Evolutionary conservation across 148 eudicot genomes (phyloP), one percentile per base, ranked within the genome.

Genomic region (Silene uniflora): DNA sequence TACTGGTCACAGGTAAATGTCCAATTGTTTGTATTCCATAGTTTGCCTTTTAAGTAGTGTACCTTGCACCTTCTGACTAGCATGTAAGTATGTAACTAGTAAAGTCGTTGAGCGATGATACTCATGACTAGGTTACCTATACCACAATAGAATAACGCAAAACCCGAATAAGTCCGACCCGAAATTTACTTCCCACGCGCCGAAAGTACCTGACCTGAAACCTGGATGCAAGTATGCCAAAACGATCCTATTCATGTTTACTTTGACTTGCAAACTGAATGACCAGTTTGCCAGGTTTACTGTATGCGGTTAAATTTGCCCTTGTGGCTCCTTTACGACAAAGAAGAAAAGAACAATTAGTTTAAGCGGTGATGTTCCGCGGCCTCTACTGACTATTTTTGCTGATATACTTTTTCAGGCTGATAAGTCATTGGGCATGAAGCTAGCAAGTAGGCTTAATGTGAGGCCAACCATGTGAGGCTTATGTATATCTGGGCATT

Each of bases 361-460:
- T 10, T 14, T 12, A 44, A 46, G 18, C 56, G 5, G 10, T 62
- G 17, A 10, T 55, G 1, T 16, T 70, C 68, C 49, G 6, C 22
- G 12, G 13, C 42, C 21, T 60, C 21, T 55, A 32, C 64, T 63
- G 49, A 72, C 52, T 52, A 52, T 63, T 55, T 46, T 69, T 3
- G 17, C 21, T 13, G 66, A 66, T 21, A 62, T 35, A n/a, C n/a
- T 0, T 17, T 54, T 75, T 52, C 91, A 91, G 97, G 93, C 96
- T 54, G 92, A 89, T 79, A 90, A 83, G 74, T 86, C 93, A 64
- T 78, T 91, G 72, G 98, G 97, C 42, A 91, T 90, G 91, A 94
- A 91, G 79, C 69, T 94, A 27, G 93, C 96, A 46, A 85, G 86
- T 62, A 87, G 91, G 56, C 91, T 94, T 44, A 94, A 90, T 59